Evolutionary conservation across 257 asterid species (phyloP).

Genomic region (Solanum commersonii): DNA sequence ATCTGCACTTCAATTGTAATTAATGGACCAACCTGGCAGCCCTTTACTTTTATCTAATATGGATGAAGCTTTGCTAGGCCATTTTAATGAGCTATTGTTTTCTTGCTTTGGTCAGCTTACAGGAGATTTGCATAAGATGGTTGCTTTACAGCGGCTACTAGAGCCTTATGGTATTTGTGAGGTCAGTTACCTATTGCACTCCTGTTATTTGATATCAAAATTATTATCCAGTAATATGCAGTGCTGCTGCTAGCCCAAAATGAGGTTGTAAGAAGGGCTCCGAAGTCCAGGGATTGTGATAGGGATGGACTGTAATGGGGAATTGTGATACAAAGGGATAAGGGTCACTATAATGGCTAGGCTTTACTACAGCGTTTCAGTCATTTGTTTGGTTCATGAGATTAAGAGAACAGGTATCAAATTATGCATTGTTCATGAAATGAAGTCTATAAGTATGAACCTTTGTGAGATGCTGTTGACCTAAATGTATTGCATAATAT

Average conservation of each 20-base stretch:
- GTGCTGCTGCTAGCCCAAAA: neutral
- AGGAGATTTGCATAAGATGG: constrained; percentile 92
- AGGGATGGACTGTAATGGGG: neutral
- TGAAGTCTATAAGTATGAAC: neutral
- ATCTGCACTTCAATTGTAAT: neutral
- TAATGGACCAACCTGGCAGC: neutral
- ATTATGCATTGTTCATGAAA: neutral
- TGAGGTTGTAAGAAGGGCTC: neutral
- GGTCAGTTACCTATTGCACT: constrained; percentile 31
- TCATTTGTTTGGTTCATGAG: neutral
- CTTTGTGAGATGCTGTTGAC: neutral
- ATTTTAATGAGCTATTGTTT: neutral
- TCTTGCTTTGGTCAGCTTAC: constrained; percentile 47
- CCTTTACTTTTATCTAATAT: neutral
- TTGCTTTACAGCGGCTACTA: constrained; percentile 84
- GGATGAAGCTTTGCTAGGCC: neutral
- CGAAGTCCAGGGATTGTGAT: neutral
- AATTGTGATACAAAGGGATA: neutral
- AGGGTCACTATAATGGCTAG: neutral
- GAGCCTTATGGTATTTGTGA: constrained; percentile 98
- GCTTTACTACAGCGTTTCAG: neutral
- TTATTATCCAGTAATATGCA: neutral
- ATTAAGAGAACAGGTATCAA: neutral
- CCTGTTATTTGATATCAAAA: neutral
- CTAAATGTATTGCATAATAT: neutral